Conservation (phyloP, 306 rosid species). For the Herpetospermum pedunculosum region DNA sequence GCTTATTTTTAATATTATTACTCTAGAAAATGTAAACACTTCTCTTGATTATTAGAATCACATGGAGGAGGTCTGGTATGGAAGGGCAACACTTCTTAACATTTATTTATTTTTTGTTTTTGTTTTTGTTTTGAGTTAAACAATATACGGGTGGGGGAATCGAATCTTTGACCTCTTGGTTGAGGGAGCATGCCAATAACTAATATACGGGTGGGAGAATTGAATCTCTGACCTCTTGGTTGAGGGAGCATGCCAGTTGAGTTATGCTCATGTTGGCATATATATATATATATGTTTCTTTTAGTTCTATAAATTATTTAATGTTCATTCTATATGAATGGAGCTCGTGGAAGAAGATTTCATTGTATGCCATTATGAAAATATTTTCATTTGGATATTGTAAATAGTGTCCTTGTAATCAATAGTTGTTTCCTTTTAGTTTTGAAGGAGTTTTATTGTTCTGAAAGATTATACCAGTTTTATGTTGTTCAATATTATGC, state of each 20-base stretch:
- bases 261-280: no score
- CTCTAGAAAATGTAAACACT: not conserved
- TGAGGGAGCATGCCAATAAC: no score
- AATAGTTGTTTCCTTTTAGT: not conserved
- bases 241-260: no score
- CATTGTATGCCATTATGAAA: not conserved
- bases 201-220: no score
- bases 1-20: not conserved
- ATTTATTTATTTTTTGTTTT: no score
- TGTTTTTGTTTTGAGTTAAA: no score
- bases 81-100: no score
- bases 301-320: not conserved
- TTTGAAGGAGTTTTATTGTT: not conserved
- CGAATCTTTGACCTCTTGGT: no score
- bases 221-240: no score
- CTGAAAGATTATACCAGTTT: slow-evolving; percentile 2
- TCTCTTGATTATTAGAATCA: not conserved
- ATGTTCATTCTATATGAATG: not conserved
- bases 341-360: not conserved
- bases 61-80: not conserved
- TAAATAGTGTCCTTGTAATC: not conserved
- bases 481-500: not conserved
- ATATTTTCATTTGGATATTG: not conserved
- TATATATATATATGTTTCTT: no score
- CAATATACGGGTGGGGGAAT: no score